phyloP scores from a whole-genome alignment of 345 rosid genomes.

The Salix viminalis region DNA sequence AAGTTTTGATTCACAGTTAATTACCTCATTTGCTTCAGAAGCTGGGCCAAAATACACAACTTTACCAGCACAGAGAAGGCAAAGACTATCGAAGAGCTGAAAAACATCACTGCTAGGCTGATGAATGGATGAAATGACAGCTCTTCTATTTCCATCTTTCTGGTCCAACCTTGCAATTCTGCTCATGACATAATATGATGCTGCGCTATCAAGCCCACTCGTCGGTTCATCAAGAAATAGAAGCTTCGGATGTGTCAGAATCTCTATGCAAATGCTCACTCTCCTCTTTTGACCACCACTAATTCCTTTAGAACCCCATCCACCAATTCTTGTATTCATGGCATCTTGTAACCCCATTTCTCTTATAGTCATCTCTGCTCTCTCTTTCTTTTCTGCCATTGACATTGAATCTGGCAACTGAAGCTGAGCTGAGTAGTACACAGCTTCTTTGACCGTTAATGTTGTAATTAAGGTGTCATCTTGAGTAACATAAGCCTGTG shows the following conservation, averaged over 20 bases:
- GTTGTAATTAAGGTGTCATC: constrained; percentile 26
- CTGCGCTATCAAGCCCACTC: constrained; percentile 28
- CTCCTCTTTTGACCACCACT: constrained; percentile 27
- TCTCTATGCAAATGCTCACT: constrained; percentile 26
- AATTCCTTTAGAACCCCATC: constrained; percentile 18
- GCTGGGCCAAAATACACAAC: constrained; percentile 22
- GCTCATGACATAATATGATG: constrained; percentile 21
- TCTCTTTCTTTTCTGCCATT: constrained; percentile 15
- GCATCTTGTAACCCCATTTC: constrained; percentile 25
- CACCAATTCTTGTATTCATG: constrained; percentile 23
- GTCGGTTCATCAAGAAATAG: constrained; percentile 28
- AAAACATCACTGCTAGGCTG: constrained; percentile 25
- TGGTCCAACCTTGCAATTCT: constrained; percentile 9
- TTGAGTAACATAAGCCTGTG: constrained; percentile 28
- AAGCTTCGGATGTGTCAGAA: constrained; percentile 18
- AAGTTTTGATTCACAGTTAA: not conserved
- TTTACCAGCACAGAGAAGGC: constrained; percentile 24
- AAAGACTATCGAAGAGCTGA: constrained; percentile 17
- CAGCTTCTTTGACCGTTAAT: constrained; percentile 19
- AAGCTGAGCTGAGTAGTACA: constrained; percentile 22
- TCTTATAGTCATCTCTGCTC: constrained; percentile 19
- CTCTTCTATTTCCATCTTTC: constrained; percentile 13
- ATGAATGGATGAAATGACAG: constrained; percentile 26
- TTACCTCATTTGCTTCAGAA: constrained; percentile 21
- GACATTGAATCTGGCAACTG: constrained; percentile 23